phyloP scores from a whole-genome alignment of 2,329 filamentous ascomycete species.

The Colletotrichum spaethianum region DNA sequence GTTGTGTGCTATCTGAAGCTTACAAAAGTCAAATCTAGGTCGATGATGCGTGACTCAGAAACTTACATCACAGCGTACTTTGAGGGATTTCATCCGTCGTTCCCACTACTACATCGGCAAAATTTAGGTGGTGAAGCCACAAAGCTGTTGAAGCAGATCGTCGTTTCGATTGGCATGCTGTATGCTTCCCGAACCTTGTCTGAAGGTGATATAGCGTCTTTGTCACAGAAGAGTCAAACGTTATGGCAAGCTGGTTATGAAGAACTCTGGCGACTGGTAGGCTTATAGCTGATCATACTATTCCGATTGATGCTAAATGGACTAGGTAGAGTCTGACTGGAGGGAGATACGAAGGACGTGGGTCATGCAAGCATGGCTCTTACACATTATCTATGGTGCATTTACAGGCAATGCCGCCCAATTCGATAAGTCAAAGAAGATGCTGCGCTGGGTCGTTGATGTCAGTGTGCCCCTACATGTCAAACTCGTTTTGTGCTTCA shows the following conservation, averaged over 20 bases:
- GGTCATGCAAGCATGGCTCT: slow-evolving; percentile 49
- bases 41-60: slow-evolving; percentile 5
- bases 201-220: slow-evolving; percentile 25
- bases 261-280: slow-evolving; percentile 37
- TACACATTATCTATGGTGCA: slow-evolving; percentile 49
- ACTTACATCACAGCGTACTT: slow-evolving; percentile 43
- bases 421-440: slow-evolving; percentile 46
- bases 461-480: slow-evolving; percentile 40
- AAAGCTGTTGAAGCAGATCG: slow-evolving; percentile 33
- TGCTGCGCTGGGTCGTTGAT: slow-evolving; percentile 48
- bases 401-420: slow-evolving; percentile 46
- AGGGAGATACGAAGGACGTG: slow-evolving; percentile 45
- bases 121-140: slow-evolving; percentile 36
- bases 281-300: not conserved
- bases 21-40: not conserved
- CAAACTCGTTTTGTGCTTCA: not conserved
- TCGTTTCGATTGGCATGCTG: slow-evolving; percentile 43
- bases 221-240: slow-evolving; percentile 35
- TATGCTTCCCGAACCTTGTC: slow-evolving; percentile 39
- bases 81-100: slow-evolving; percentile 45
- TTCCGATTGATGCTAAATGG: not conserved
- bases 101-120: slow-evolving; percentile 44
- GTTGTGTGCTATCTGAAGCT: not conserved
- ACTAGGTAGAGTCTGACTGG: slow-evolving; percentile 44
- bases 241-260: slow-evolving; percentile 42